phyloP scores from a whole-genome alignment of 2,329 filamentous ascomycete genomes.

The Calonectria pteridis region DNA sequence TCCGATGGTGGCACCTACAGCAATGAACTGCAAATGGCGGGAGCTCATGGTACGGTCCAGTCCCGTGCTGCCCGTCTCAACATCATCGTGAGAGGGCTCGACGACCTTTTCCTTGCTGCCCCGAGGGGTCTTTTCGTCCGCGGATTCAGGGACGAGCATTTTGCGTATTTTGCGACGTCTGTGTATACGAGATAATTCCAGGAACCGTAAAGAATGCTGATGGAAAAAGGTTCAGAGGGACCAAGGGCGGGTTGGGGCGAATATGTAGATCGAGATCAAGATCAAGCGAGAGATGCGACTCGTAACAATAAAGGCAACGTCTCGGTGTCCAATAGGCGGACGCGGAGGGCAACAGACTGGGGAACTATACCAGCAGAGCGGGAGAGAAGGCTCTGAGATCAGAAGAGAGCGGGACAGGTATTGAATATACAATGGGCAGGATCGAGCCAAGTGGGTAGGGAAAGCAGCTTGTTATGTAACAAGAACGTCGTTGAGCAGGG shows the following conservation, averaged over 20 bases:
- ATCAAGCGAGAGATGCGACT: background rate
- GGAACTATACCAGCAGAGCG: slow-evolving; percentile 7
- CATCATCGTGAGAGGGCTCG: slow-evolving; percentile 44
- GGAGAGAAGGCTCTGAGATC: background rate
- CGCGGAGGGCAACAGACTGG: background rate
- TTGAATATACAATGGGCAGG: background rate
- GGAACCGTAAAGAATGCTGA: background rate
- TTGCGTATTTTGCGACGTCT: background rate
- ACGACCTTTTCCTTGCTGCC: slow-evolving; percentile 43
- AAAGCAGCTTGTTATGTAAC: slow-evolving; percentile 43
- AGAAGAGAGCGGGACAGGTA: slow-evolving; percentile 5
- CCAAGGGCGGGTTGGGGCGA: background rate
- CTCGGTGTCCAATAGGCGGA: background rate
- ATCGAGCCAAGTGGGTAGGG: slow-evolving; percentile 41
- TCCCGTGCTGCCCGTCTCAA: slow-evolving; percentile 53
- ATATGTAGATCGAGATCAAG: background rate
- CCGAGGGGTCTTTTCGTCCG: slow-evolving; percentile 46
- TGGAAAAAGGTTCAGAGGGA: background rate
- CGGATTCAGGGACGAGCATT: slow-evolving; percentile 39
- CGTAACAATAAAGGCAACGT: background rate
- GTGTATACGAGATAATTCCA: background rate
- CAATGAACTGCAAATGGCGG: slow-evolving; percentile 63
- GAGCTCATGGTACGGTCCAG: slow-evolving; percentile 53
- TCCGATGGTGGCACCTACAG: slow-evolving; percentile 74
- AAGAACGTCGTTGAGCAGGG: slow-evolving; percentile 29